Evolutionary conservation across 345 rosid species (phyloP), one percentile per base, ranked within the genome.

Genomic region (Citrus mangshanensis): DNA sequence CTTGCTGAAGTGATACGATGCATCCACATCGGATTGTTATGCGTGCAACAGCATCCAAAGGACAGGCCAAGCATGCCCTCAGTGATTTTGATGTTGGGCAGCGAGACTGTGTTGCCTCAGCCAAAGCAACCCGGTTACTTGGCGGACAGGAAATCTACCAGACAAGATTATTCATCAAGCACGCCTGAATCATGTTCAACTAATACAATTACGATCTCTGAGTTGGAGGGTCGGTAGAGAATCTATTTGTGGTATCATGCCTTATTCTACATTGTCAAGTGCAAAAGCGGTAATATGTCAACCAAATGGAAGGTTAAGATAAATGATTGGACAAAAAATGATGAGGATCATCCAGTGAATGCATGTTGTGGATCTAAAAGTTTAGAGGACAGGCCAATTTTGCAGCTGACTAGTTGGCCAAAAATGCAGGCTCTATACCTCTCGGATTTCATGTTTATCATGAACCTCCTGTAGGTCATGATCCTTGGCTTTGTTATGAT

Each of bases 1-100:
- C 16, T 75, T 2, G 62, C 81, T 9, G 84, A 87, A 61, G 84
- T 83, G 18, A 3, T 55, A 38, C 34, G 89, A 3, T 85, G 85
- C 80, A 81, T 85, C 72, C 92, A 89, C 46, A 75, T 89, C 16
- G 75, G 89, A 37, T 80, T 89, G 32, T 71, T 87, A 13, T 84
- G 92, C n/a, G 85, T 89, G 60, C 90, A 89, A 40, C 87, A 80
- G 5, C 59, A 35, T 68, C 90, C 84, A 0, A 82, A 85, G 54
- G 84, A 85, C 74, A 82, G 90, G 78, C 90, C 90, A n/a, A 78
- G 55, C 70, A 84, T 89, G 88, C 54, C 84, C 21, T 58, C 81
- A 0, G 89, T 84, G 59, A 82, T 82, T n/a, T 80, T 89, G 68
- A 87, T 87, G 90, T 64, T 89, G 77, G 78, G 86, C 1, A 80